Percentiles rank a stretch among this genome's conserved stretches.
These are phyloP conservation scores for Casuarina equisetifolia DNA, from an alignment of 306 rosid genomes.

Conservation along the genomic window DNA sequence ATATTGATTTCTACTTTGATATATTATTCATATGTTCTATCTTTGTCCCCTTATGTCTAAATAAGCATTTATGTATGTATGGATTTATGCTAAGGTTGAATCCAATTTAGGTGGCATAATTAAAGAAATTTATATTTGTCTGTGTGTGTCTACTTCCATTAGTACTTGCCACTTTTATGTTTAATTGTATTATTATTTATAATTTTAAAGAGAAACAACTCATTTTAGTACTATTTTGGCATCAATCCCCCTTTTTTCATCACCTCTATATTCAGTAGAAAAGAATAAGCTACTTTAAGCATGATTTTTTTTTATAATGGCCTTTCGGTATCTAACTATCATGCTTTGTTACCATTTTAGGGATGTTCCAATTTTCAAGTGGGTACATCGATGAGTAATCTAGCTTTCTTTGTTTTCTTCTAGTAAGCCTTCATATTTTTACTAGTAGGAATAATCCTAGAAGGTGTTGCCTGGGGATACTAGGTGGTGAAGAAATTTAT, in stretches of 20 bases:
- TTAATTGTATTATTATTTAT: neutral
- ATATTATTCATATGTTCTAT: neutral
- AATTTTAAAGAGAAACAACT: neutral
- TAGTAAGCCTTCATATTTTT: constrained; percentile 59
- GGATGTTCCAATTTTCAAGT: neutral
- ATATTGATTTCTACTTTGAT: constrained; percentile 6
- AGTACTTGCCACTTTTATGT: neutral
- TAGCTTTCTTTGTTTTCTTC: constrained; percentile 15
- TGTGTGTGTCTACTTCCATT: neutral
- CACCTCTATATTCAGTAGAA: neutral
- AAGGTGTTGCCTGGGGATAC: constrained; percentile 78
- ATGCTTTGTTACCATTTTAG: too few relatives aligned
- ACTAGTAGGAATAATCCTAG: constrained; percentile 56
- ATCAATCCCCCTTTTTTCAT: neutral
- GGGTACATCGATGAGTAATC: neutral
- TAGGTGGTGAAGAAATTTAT: constrained; percentile 79
- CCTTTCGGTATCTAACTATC: neutral
- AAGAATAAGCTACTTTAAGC: neutral
- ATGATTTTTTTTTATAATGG: neutral
- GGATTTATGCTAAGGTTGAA: neutral
- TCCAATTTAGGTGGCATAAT: neutral
- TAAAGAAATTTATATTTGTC: neutral
- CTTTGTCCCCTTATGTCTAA: neutral
- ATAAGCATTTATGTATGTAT: neutral
- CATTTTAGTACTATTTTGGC: neutral